A percentile compares a stretch with the other conserved stretches of the same genome.
These are phyloP conservation scores for Fraxinus platypoda DNA, from an alignment of 305 asterid genomes.

Conservation along the genomic window DNA sequence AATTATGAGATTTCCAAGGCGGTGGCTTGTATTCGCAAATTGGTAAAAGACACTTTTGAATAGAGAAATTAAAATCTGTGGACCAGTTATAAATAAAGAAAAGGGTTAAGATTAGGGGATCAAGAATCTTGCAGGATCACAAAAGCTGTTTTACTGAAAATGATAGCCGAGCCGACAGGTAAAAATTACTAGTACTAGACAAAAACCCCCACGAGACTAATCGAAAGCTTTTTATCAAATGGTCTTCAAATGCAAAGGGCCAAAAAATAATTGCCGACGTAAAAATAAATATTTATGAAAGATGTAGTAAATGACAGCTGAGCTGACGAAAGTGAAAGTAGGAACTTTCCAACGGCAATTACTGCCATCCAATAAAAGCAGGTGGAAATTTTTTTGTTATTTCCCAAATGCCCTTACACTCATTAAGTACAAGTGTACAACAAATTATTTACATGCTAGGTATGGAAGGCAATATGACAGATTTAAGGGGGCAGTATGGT, in stretches of 20 bases:
- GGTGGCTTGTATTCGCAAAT: slow-evolving; percentile 40
- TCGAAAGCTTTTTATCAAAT: slow-evolving; percentile 27
- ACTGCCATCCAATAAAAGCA: slow-evolving; percentile 25
- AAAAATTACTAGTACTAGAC: slow-evolving; percentile 29
- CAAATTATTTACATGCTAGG: background rate
- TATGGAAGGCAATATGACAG: background rate
- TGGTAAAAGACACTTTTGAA: slow-evolving; percentile 17
- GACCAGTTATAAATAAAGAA: slow-evolving; percentile 43
- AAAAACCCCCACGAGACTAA: slow-evolving; percentile 47
- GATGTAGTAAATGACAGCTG: slow-evolving; percentile 24
- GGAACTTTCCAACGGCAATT: slow-evolving; percentile 33
- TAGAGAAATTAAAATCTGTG: slow-evolving; percentile 38
- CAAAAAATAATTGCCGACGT: slow-evolving; percentile 16
- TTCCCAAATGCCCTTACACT: slow-evolving; percentile 25
- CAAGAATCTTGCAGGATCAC: slow-evolving; percentile 73
- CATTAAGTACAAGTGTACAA: background rate
- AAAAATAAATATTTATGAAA: slow-evolving; percentile 31
- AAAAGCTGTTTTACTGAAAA: slow-evolving; percentile 42
- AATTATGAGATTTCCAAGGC: slow-evolving; percentile 30
- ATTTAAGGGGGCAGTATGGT: slow-evolving; percentile 26
- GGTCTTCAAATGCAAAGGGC: slow-evolving; percentile 21
- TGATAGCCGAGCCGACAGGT: slow-evolving; percentile 37
- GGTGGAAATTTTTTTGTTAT: slow-evolving; percentile 21
- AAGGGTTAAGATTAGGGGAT: slow-evolving; percentile 41
- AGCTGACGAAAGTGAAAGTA: slow-evolving; percentile 51